Base-by-base conservation (phyloP, 2,329 filamentous ascomycete genomes). In the Exophiala sp. region DNA sequence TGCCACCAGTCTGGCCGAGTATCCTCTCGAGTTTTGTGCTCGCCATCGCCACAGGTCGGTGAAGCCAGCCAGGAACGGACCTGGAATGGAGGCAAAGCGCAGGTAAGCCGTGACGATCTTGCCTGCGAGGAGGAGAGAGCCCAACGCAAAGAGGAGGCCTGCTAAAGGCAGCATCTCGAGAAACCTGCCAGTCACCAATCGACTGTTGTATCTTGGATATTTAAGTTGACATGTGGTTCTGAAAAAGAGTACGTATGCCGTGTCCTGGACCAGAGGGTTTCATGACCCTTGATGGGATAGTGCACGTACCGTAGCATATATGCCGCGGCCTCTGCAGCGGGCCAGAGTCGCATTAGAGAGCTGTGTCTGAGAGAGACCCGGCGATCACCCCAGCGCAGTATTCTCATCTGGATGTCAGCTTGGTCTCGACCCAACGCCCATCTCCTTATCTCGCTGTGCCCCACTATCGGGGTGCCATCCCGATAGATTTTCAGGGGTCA, bases 41-140 rank as follows among this genome's bases (percentile, higher is more conserved):
- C 35, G 38, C 21, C 89, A 81, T 20, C 88, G 78, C 87, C 88
- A 92, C 77, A 83, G 84, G 65, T 91, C 82, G 10, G 85, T 87
- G 52, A 81, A 75, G 2, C 72, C 84, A 18, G 88, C 88, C 35
- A 88, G 64, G 54, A 84, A 75, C 0, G 85, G 88, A 0, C 88
- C 88, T 0, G 89, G 88, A 49, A 58, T 52, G 9, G 50, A 51
- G 21, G 44, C n/a, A 3, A 57, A 45, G n/a, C 46, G 50, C 33
- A 32, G 34, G 32, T 57, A 57, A 46, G 41, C 9, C 21, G 18
- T 21, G 12, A 40, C 4, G 3, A 14, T 18, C 18, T 40, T 40
- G 29, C 20, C 32, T 1, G 34, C 14, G 9, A 48, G 46, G n/a
- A 48, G 32, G 8, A 38, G 12, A 20, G 38, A 18, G 29, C 2